Evolutionary conservation across 78 protist genomes (phyloP).

Genomic region (Bigelowiella natans): DNA sequence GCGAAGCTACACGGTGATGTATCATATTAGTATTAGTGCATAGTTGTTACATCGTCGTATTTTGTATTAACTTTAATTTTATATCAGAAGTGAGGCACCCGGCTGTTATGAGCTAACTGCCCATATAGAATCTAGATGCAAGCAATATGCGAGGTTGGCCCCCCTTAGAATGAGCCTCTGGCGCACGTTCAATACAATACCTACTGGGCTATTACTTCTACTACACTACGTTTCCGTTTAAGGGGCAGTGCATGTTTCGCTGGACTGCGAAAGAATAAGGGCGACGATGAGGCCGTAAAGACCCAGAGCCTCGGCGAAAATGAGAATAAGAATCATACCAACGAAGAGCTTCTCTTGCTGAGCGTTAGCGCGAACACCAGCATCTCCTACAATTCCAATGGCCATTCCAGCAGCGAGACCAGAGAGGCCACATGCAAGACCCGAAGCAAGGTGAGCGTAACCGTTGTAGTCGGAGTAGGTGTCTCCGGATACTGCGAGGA

Average conservation of each 20-base stretch:
- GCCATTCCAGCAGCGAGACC: conserved; percentile 90
- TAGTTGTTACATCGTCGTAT: too few relatives aligned
- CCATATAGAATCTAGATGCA: too few relatives aligned
- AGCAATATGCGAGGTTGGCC: too few relatives aligned
- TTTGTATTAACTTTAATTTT: too few relatives aligned
- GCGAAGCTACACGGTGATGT: too few relatives aligned
- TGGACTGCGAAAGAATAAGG: conserved; percentile 46
- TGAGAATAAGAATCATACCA: conserved; percentile 79
- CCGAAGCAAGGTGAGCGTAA: conserved; percentile 54
- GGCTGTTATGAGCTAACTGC: too few relatives aligned
- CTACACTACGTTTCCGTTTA: too few relatives aligned
- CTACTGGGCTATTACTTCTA: too few relatives aligned
- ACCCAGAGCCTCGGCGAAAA: conserved; percentile 75
- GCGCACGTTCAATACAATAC: too few relatives aligned
- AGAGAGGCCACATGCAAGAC: conserved; percentile 48
- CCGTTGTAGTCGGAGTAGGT: conserved; percentile 17
- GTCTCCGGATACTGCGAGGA: neutral
- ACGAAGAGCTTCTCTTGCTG: conserved; percentile 61
- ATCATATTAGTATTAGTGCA: too few relatives aligned
- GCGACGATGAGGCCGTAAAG: conserved; percentile 85
- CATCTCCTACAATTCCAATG: conserved; percentile 88
- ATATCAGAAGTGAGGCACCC: too few relatives aligned
- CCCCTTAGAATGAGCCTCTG: too few relatives aligned
- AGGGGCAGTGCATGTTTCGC: neutral
- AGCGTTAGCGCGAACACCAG: conserved; percentile 77